Evolutionary conservation across 1,284 basidiomycete species (phyloP), one percentile per base, ranked within the genome.

Genomic region (Testicularia cyperi): DNA sequence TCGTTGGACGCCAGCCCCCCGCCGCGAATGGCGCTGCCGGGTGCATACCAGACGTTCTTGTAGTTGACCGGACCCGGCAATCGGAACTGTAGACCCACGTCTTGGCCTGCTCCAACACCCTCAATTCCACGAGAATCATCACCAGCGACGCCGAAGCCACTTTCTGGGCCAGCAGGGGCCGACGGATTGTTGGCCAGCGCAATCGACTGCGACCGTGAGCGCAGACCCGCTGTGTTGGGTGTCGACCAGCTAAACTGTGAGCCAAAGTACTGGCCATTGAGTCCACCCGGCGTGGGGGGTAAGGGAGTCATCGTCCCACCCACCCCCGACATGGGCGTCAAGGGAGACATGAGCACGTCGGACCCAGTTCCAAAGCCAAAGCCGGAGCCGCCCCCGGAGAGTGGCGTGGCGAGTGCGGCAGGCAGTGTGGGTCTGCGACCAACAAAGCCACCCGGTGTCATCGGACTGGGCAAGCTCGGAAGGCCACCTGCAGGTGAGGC

Each of bases 1-100:
- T 26, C 25, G 29, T 31, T 9, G 29, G 9, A 9, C 7, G 44
- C 40, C 16, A 54, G 35, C 1, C 61, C 48, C 14, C 57, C 58
- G 29, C 63, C 61, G 23, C 43, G 55, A 6, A 48, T 54, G 13
- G 55, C 53, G 15, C 58, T 51, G 16, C 52, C 44, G 2, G 66
- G 53, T 12, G 66, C 45, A 24, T 68, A 68, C 66, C 66, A 68
- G 2, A 57, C 51, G 15, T 58, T 51, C 31, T 68, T 68, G 49
- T 68, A 68, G 30, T 68, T 65, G 15, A 68, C 58, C 8, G 58
- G 41, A 4, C 55, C 55, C 2, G 63, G 66, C 26, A 63, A 33
- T 15, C 58, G 30, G n/a, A 51, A 34, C 2, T 43, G 52, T 8
- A 55, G 44, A 38, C 6, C 14, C 15, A 42, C 38, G 13, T 54